These are phyloP conservation scores for Ploettnerulaceae sp. DNA, from an alignment of 2,329 filamentous ascomycete genomes.

Conservation along the genomic window DNA sequence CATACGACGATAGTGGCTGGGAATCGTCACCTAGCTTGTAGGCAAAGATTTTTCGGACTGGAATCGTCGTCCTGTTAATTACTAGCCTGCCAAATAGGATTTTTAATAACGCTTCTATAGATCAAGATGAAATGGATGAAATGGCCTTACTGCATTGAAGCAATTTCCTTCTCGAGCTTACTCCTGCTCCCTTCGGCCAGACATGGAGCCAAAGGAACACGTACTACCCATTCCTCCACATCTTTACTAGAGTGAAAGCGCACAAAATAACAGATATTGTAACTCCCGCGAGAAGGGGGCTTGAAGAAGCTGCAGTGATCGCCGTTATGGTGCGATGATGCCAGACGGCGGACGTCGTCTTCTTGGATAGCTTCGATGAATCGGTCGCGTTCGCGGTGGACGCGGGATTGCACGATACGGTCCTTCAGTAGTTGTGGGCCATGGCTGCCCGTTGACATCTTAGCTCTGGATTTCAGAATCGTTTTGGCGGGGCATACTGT, in stretches of 20 bases:
- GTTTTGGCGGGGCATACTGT: too few relatives aligned
- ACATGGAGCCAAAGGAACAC: constrained; percentile 25
- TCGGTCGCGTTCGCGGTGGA: constrained; percentile 13
- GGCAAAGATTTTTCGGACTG: constrained; percentile 23
- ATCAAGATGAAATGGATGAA: constrained; percentile 5
- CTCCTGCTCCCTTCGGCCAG: constrained; percentile 12
- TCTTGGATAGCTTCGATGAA: constrained; percentile 15
- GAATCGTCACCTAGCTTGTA: constrained; percentile 17
- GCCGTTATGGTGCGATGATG: constrained; percentile 16
- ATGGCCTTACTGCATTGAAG: constrained; percentile 22
- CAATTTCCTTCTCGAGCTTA: constrained; percentile 25
- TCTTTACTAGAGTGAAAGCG: constrained; percentile 14
- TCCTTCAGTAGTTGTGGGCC: constrained; percentile 1
- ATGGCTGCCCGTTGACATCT: background rate
- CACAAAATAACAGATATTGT: constrained; percentile 29
- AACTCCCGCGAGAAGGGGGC: constrained; percentile 20
- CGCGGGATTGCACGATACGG: background rate
- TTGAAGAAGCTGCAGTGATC: constrained; percentile 24
- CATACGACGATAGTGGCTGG: constrained; percentile 22
- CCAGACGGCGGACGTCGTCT: constrained; percentile 14
- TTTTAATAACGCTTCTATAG: constrained; percentile 10
- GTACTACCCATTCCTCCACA: constrained; percentile 25
- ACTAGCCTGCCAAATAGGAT: constrained; percentile 10
- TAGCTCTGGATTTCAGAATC: too few relatives aligned
- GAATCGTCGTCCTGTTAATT: constrained; percentile 21